Evolutionary conservation across 805 yeast species (phyloP).

Genomic region (Saccharomycopsis malanga): DNA sequence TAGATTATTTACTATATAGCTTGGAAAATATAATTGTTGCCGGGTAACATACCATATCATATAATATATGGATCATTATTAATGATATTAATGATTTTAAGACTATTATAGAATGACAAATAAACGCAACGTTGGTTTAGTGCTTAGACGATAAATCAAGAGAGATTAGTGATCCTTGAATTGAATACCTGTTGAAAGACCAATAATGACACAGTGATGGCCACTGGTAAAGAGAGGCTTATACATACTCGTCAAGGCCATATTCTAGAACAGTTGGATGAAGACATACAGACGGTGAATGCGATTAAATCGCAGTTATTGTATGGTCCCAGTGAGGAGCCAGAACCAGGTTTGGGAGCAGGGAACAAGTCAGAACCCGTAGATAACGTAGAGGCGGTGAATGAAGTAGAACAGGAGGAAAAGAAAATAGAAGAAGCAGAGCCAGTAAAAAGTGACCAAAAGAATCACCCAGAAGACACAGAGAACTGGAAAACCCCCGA

Average conservation of each 20-base stretch:
- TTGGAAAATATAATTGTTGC: too few relatives aligned
- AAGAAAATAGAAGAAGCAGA: neutral
- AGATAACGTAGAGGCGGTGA: neutral
- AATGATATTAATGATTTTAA: too few relatives aligned
- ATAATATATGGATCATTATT: too few relatives aligned
- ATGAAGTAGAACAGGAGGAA: neutral
- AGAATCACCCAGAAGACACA: neutral
- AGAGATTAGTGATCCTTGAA: too few relatives aligned
- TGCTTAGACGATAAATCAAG: too few relatives aligned
- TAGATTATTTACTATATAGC: too few relatives aligned
- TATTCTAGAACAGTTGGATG: constrained; percentile 28
- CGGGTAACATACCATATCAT: too few relatives aligned
- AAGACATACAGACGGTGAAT: constrained; percentile 38
- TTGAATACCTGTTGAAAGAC: too few relatives aligned
- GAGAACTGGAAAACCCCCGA: constrained; percentile 4
- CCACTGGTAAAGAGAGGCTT: constrained; percentile 8
- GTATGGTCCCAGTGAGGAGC: constrained; percentile 16
- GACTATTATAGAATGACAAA: too few relatives aligned
- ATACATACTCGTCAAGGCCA: constrained; percentile 20
- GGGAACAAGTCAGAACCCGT: neutral
- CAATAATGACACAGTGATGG: neutral
- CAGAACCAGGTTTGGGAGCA: too few relatives aligned
- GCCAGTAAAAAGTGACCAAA: too few relatives aligned
- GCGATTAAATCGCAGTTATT: constrained; percentile 29
- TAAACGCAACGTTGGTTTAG: too few relatives aligned